Conservation (phyloP, 139 green algal genomes). For the Zygnema circumcarinatum region DNA sequence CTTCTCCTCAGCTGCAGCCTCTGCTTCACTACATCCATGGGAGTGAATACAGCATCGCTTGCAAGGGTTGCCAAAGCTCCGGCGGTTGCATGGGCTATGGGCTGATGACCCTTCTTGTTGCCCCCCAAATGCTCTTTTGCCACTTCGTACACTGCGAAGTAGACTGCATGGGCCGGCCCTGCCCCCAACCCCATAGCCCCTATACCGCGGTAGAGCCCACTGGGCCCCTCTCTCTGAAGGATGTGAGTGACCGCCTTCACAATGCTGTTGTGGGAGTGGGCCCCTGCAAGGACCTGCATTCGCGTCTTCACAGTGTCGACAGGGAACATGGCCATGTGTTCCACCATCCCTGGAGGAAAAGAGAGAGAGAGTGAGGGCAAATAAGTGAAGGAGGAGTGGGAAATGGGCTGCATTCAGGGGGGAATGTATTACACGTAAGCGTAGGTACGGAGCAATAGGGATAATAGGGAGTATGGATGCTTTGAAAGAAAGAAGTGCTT, state of each 20-base stretch:
- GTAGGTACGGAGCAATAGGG: no score
- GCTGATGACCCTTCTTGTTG: constrained; percentile 24
- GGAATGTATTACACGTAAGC: no score
- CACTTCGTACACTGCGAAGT: constrained; percentile 94
- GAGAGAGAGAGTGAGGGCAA: constrained; percentile 6
- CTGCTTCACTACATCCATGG: constrained; percentile 91
- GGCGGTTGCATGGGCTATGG: constrained; percentile 64
- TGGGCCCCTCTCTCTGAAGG: constrained; percentile 10
- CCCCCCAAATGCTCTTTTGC: constrained; percentile 74
- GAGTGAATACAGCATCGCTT: constrained; percentile 86
- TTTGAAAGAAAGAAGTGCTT: neutral
- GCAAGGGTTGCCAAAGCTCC: constrained; percentile 84
- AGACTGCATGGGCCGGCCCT: constrained; percentile 90
- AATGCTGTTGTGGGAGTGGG: constrained; percentile 2
- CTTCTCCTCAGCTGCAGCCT: constrained; percentile 74
- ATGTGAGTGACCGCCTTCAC: constrained; percentile 54
- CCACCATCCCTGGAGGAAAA: constrained; percentile 89
- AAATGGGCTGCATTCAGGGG: no score
- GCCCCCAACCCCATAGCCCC: constrained; percentile 61
- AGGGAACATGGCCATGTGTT: constrained; percentile 96
- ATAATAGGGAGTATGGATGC: no score
- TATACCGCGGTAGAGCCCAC: constrained; percentile 61
- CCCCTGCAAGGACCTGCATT: constrained; percentile 78
- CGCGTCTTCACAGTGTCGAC: constrained; percentile 98
- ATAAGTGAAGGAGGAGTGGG: neutral